These are phyloP conservation scores for Alternaria longipes DNA, from an alignment of 2,329 filamentous ascomycete genomes.

Conservation along the genomic window DNA sequence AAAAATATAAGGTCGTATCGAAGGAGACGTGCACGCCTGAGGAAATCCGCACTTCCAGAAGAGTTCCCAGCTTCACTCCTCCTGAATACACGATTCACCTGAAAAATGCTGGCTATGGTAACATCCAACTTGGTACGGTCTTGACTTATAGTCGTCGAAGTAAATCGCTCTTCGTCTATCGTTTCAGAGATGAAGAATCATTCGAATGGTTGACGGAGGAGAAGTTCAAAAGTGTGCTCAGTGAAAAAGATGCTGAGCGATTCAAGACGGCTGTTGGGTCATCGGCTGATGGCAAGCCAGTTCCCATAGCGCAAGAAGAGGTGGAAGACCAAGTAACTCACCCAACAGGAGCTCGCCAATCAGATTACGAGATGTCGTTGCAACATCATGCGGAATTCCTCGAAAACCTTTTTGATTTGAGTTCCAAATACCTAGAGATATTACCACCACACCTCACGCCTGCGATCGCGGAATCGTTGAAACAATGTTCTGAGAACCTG, in stretches of 20 bases:
- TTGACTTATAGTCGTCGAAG: slow-evolving; percentile 3
- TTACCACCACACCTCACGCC: slow-evolving; percentile 4
- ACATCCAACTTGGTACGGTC: slow-evolving; percentile 1
- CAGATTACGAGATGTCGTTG: slow-evolving; percentile 3
- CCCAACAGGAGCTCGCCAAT: slow-evolving; percentile 1
- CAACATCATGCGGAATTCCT: slow-evolving; percentile 5
- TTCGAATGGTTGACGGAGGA: slow-evolving; percentile 4
- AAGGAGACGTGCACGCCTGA: slow-evolving; percentile 3
- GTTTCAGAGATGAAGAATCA: slow-evolving; percentile 6
- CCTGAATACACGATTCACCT: slow-evolving; percentile 5
- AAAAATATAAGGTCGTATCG: slow-evolving; percentile 1
- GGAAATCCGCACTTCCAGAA: not conserved
- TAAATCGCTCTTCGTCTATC: slow-evolving; percentile 6
- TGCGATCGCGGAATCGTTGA: slow-evolving; percentile 1
- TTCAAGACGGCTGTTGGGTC: slow-evolving; percentile 3
- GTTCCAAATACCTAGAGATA: slow-evolving; percentile 5
- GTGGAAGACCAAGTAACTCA: slow-evolving; percentile 4
- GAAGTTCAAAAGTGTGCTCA: slow-evolving; percentile 4
- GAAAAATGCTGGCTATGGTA: slow-evolving; percentile 5
- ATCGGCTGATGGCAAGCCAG: slow-evolving; percentile 3
- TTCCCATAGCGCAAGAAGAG: slow-evolving; percentile 4
- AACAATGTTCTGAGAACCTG: slow-evolving; percentile 1
- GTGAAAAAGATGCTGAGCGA: slow-evolving; percentile 5
- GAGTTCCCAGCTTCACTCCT: slow-evolving; percentile 3
- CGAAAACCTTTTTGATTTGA: slow-evolving; percentile 1